Evolutionary conservation across 345 rosid species (phyloP).

Genomic region (Syzygium aromaticum): DNA sequence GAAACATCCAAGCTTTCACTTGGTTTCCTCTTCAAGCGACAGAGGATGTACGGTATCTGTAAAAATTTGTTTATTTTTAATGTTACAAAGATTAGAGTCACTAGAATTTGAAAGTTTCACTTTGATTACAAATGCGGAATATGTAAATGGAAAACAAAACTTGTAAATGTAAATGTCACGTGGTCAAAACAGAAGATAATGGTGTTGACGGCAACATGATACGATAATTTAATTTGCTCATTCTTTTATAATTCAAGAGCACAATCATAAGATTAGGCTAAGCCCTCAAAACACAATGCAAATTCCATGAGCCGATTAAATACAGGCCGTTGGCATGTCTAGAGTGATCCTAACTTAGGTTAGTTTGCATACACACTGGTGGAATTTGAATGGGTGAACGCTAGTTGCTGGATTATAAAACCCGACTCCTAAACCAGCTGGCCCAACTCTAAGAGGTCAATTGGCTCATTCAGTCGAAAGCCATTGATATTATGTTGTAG

Average conservation of each 20-base stretch:
- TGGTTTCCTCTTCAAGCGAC: neutral
- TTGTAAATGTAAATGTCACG: no score
- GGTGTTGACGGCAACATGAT: neutral
- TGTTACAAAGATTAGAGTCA: neutral
- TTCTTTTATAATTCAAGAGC: neutral
- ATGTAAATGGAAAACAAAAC: no score
- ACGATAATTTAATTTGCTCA: neutral
- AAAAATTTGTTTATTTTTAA: neutral
- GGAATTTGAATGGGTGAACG: neutral
- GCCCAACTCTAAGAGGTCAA: neutral
- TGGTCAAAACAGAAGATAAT: neutral
- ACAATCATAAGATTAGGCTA: neutral
- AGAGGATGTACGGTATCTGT: neutral
- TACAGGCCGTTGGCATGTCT: no score
- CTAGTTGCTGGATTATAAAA: accelerated
- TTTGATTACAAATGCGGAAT: no score
- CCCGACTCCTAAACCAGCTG: neutral
- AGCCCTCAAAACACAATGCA: neutral
- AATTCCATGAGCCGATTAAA: neutral
- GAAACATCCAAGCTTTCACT: neutral
- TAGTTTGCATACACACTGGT: accelerated
- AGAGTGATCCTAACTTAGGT: neutral
- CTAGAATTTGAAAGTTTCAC: neutral
- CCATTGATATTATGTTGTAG: neutral
- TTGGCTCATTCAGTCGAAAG: neutral